Conservation (phyloP, 2,329 filamentous ascomycete genomes). For the Talaromyces sp. region DNA sequence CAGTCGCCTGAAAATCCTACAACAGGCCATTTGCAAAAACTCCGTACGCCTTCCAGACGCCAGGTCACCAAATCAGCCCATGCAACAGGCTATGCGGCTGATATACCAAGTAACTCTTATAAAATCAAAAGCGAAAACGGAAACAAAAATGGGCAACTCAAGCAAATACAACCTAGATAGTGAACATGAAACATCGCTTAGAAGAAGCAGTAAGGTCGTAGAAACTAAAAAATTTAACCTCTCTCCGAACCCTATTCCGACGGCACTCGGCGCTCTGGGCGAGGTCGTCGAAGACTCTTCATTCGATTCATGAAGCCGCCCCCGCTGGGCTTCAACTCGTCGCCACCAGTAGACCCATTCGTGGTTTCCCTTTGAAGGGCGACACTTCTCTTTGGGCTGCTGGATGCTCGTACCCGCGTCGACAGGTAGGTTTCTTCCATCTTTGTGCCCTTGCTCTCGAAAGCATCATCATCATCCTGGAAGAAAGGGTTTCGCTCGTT, state of each 20-base stretch:
- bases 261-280: slow-evolving; percentile 31
- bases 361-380: slow-evolving; percentile 61
- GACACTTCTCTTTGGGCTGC: slow-evolving; percentile 51
- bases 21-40: neutral
- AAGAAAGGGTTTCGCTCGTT: slow-evolving; percentile 73
- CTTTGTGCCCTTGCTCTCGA: slow-evolving; percentile 57
- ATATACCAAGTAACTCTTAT: neutral
- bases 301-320: slow-evolving; percentile 70
- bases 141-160: neutral
- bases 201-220: neutral
- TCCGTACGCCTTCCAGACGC: neutral
- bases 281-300: slow-evolving; percentile 65
- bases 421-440: slow-evolving; percentile 44
- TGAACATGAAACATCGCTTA: neutral
- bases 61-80: neutral
- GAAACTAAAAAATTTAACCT: neutral
- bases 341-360: slow-evolving; percentile 37
- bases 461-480: slow-evolving; percentile 66
- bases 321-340: slow-evolving; percentile 38
- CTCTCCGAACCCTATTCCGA: slow-evolving; percentile 8
- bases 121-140: slow-evolving; percentile 2
- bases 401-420: slow-evolving; percentile 44
- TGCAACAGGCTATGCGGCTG: neutral
- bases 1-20: neutral
- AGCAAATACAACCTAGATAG: neutral